Conservation (phyloP, 164 flowering plant genomes). For the Berberis thunbergii region DNA sequence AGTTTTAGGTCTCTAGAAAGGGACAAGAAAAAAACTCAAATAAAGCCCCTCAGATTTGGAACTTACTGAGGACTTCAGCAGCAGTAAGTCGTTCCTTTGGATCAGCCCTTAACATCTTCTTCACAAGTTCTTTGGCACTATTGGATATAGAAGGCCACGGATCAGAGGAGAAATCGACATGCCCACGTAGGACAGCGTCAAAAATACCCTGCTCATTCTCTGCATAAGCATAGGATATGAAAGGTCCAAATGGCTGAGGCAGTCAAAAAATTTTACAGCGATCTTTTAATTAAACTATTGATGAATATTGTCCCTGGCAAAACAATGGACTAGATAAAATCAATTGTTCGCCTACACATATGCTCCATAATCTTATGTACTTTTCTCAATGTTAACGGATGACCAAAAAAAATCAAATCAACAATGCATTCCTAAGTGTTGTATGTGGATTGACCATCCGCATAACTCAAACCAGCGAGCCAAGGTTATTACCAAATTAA, state of each 20-base stretch:
- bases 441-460: too few relatives aligned
- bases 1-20: not conserved
- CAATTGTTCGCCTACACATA: not conserved
- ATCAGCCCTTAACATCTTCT: slow-evolving; percentile 76
- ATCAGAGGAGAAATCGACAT: slow-evolving; percentile 74
- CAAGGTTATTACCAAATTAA: too few relatives aligned
- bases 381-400: not conserved
- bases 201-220: slow-evolving; percentile 84
- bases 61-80: slow-evolving; percentile 71
- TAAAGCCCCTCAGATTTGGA: not conserved
- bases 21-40: not conserved
- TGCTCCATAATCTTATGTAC: not conserved
- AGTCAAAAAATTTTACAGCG: not conserved
- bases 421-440: too few relatives aligned
- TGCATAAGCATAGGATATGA: slow-evolving; percentile 23
- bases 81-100: slow-evolving; percentile 77
- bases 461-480: too few relatives aligned
- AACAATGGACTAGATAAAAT: not conserved
- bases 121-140: slow-evolving; percentile 89
- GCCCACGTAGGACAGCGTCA: slow-evolving; percentile 78
- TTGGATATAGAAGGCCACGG: slow-evolving; percentile 97
- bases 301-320: not conserved
- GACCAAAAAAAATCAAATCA: not conserved
- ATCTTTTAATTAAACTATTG: not conserved
- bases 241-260: too few relatives aligned